Percentiles rank a stretch among this genome's conserved stretches.
These are phyloP conservation scores for Backusella sp. DNA, from an alignment of 192 early-diverging fungal genomes.

Conservation along the genomic window DNA sequence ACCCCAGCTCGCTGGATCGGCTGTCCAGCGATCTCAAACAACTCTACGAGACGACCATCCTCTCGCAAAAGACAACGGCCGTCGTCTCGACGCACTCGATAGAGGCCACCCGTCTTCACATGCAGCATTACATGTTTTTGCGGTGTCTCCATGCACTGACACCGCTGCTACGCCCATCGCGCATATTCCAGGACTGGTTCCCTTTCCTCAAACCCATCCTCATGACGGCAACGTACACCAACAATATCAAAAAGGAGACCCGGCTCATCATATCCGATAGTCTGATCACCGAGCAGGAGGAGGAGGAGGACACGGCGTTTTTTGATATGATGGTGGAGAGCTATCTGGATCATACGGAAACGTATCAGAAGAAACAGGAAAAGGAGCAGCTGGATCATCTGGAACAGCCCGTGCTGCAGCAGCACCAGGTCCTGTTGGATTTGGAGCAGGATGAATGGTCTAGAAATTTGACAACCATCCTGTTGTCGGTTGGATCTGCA, in stretches of 20 bases:
- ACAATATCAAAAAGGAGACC: slow-evolving; percentile 28
- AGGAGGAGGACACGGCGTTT: neutral
- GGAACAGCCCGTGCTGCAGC: neutral
- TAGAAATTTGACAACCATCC: slow-evolving; percentile 27
- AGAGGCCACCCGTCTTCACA: slow-evolving; percentile 13
- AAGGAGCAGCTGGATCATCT: neutral
- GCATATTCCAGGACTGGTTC: slow-evolving; percentile 31
- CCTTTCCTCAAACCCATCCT: slow-evolving; percentile 27
- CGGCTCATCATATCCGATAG: slow-evolving; percentile 26
- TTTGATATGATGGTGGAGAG: slow-evolving; percentile 22
- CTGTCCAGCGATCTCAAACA: slow-evolving; percentile 22
- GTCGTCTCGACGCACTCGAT: slow-evolving; percentile 21
- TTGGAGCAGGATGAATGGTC: slow-evolving; percentile 39
- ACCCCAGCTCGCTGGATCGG: slow-evolving; percentile 24
- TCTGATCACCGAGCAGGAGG: slow-evolving; percentile 25
- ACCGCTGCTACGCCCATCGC: slow-evolving; percentile 17
- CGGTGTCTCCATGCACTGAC: slow-evolving; percentile 18
- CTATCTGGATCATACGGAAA: slow-evolving; percentile 25
- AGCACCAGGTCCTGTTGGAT: slow-evolving; percentile 26
- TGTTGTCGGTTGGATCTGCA: slow-evolving; percentile 26
- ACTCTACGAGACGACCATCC: slow-evolving; percentile 12
- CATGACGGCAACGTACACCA: slow-evolving; percentile 21
- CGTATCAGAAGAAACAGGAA: slow-evolving; percentile 7
- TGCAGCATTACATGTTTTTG: slow-evolving; percentile 28
- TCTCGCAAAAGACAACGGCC: neutral